Percentiles rank a stretch among this genome's conserved stretches.
Conservation (phyloP, 495 filamentous ascomycete species). For the Lindgomyces ingoldianus region DNA sequence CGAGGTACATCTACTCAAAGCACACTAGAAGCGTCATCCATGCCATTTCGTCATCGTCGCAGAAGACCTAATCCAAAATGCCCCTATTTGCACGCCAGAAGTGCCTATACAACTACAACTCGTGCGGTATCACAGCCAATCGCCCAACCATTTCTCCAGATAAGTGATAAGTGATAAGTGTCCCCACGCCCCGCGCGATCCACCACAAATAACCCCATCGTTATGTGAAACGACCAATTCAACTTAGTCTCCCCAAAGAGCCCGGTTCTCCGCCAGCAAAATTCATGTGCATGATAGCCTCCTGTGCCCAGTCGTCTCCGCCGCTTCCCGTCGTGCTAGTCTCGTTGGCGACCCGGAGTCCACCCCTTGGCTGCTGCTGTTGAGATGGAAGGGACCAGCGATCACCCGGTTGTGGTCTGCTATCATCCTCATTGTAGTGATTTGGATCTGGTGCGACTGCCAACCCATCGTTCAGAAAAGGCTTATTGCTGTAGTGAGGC, state of each 20-base stretch:
- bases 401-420: not conserved
- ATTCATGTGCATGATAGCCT: constrained; percentile 45
- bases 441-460: not conserved
- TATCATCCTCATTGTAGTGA: not conserved
- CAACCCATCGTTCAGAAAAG: constrained; percentile 14
- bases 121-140: no score
- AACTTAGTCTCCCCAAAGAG: constrained; percentile 11
- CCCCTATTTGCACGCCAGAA: no score
- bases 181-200: not conserved
- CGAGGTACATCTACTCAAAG: no score
- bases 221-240: not conserved
- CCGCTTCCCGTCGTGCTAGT: constrained; percentile 17
- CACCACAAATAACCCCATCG: not conserved
- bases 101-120: no score
- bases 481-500: constrained; percentile 26
- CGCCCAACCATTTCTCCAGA: no score
- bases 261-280: constrained; percentile 31
- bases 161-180: no score
- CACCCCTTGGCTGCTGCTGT: constrained; percentile 21
- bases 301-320: constrained; percentile 39
- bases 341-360: constrained; percentile 43
- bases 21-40: no score
- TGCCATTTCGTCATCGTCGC: no score
- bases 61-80: no score
- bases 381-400: constrained; percentile 5